A percentile compares a stretch with the other conserved stretches of the same genome.
Evolutionary conservation across 116 monocot genomes (phyloP).

Genomic region (Cymodocea nodosa): DNA sequence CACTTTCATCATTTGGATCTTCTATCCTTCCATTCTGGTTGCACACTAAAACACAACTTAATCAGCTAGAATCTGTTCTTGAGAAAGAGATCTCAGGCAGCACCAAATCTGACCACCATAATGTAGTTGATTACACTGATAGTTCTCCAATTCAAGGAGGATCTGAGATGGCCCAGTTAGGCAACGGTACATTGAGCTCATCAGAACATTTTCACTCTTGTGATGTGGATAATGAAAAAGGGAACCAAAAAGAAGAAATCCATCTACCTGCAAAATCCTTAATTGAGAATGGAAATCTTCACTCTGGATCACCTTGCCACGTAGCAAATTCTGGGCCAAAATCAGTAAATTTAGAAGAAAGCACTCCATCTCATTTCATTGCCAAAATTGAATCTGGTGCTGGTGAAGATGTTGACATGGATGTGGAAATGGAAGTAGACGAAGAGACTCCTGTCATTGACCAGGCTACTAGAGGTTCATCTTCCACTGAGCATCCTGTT

Average conservation of each 20-base stretch:
- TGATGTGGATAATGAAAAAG: background rate
- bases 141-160: background rate
- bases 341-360: background rate
- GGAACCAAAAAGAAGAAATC: background rate
- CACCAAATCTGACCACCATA: constrained; percentile 7
- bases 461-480: constrained; percentile 5
- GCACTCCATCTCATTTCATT: background rate
- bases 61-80: constrained; percentile 46
- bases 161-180: constrained; percentile 4
- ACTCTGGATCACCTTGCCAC: background rate
- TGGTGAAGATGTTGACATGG: constrained; percentile 66
- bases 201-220: background rate
- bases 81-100: constrained; percentile 26
- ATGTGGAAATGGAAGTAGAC: constrained; percentile 99
- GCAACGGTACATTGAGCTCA: background rate
- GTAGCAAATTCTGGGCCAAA: background rate
- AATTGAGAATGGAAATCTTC: background rate
- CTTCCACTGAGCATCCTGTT: constrained; percentile 2
- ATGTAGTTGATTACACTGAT: constrained; percentile 6
- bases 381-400: constrained; percentile 12
- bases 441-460: constrained; percentile 33
- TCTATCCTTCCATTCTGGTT: constrained; percentile 89
- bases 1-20: constrained; percentile 69
- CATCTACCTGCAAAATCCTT: background rate
- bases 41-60: constrained; percentile 59